Conservation (phyloP, 805 yeast species). For the Kuraishia piskuri region DNA sequence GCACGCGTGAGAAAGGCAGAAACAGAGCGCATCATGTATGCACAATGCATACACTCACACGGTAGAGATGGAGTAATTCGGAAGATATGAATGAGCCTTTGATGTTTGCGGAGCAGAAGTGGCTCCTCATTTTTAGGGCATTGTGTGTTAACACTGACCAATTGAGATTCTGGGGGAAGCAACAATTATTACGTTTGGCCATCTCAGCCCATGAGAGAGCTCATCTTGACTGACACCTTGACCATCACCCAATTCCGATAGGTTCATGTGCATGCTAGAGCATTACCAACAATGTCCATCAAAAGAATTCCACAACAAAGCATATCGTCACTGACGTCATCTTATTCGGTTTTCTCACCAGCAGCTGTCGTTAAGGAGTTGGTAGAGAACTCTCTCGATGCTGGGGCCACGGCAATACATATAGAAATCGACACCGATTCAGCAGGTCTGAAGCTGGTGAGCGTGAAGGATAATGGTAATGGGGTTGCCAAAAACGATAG, state of each 20-base stretch:
- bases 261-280: too few species aligned
- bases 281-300: too few species aligned
- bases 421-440: conserved; percentile 29
- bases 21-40: neutral
- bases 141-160: too few species aligned
- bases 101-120: too few species aligned
- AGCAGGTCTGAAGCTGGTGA: conserved; percentile 22
- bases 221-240: too few species aligned
- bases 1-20: neutral
- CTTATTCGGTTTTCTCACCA: conserved; percentile 26
- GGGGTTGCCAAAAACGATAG: conserved; percentile 26
- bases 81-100: too few species aligned
- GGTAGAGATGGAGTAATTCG: too few species aligned
- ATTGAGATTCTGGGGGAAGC: too few species aligned
- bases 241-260: too few species aligned
- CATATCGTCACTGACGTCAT: conserved; percentile 14
- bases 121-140: too few species aligned
- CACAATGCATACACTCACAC: neutral
- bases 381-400: conserved; percentile 32
- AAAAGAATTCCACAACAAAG: conserved; percentile 13
- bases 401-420: conserved; percentile 21
- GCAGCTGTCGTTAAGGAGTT: conserved; percentile 29
- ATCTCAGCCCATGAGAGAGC: neutral
- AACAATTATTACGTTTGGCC: too few species aligned
- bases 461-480: conserved; percentile 31